These are phyloP conservation scores for Hirschfeldia incana DNA, from an alignment of 345 rosid genomes.

Conservation along the genomic window DNA sequence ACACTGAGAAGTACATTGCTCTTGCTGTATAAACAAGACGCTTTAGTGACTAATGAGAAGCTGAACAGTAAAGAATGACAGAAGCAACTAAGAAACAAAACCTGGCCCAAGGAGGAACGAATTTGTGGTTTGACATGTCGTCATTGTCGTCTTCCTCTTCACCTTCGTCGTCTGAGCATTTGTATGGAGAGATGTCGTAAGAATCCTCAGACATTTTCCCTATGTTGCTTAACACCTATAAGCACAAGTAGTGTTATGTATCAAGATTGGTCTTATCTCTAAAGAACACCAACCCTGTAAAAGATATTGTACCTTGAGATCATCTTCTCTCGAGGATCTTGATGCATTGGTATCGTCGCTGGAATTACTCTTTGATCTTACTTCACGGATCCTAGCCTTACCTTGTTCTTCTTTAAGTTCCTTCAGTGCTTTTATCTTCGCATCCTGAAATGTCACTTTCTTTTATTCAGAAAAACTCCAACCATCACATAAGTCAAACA, in stretches of 20 bases:
- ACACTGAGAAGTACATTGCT: slow-evolving; percentile 42
- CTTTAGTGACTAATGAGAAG: slow-evolving; percentile 4
- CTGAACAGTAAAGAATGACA: slow-evolving; percentile 10
- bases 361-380: slow-evolving; percentile 41
- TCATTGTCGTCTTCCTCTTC: slow-evolving; percentile 71
- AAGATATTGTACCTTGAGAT: slow-evolving; percentile 52
- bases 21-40: slow-evolving; percentile 53
- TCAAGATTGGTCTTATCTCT: slow-evolving; percentile 16
- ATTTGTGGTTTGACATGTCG: slow-evolving; percentile 48
- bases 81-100: slow-evolving; percentile 27
- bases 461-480: neutral
- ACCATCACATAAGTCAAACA: neutral
- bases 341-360: slow-evolving; percentile 39
- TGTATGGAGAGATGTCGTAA: slow-evolving; percentile 88
- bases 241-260: neutral
- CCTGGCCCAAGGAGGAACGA: slow-evolving; percentile 92
- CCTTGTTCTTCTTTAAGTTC: slow-evolving; percentile 37
- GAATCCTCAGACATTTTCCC: slow-evolving; percentile 58
- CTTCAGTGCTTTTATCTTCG: slow-evolving; percentile 36
- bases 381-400: slow-evolving; percentile 37
- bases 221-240: slow-evolving; percentile 47
- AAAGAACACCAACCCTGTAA: neutral
- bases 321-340: slow-evolving; percentile 39
- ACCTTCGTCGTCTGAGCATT: slow-evolving; percentile 84
- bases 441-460: slow-evolving; percentile 42